Evolutionary conservation across 768 basidiomycete genomes (phyloP), one percentile per base, ranked within the genome.

Genomic region (Floccularia luteovirens): DNA sequence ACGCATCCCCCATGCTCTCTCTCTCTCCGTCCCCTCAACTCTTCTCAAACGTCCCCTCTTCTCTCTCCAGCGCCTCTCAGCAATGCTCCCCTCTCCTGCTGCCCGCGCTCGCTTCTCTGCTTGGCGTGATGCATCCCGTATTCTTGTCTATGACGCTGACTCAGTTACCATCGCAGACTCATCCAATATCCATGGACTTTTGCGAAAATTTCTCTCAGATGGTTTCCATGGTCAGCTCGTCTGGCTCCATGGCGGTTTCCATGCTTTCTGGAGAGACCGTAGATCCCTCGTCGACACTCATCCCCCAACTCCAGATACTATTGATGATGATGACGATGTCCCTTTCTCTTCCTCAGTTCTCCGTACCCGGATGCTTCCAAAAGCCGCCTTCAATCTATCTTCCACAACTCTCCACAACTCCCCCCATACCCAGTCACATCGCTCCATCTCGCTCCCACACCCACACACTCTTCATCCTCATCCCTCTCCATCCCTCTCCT

Each of bases 11-110:
- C 51, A 61, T 35, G 82, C 91, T 5, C 65, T 96, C 39, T 90
- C 90, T 35, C 75, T 98, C 46, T 88, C 87, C 34, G 87, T 96
- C 4, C 93, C 94, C 1, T 91, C 93, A 2, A 97, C 92, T 0
- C 81, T 97, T 16, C 81, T 98, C 55, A 91, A 90, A 47, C 81
- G 93, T 0, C 91, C 91, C 1, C 70, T 82, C 2, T 94, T 91
- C 64, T 82, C 87, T 20, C 72, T 94, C 6, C 68, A 77, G 30
- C 80, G 80, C 30, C 72, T 98, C 20, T 64, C 75, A 5, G 77
- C 77, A 20, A 92, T 93, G 83, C 73, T 98, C n/a, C 74, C 84
- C 6, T 76, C 75, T 4, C 44, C 59, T 28, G 52, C 69, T 7
- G 70, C 82, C 7, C 75, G 82, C 22, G 55, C 64, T 23, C 69